phyloP scores from a whole-genome alignment of 257 asterid genomes.

The Scutellaria galericulata region DNA sequence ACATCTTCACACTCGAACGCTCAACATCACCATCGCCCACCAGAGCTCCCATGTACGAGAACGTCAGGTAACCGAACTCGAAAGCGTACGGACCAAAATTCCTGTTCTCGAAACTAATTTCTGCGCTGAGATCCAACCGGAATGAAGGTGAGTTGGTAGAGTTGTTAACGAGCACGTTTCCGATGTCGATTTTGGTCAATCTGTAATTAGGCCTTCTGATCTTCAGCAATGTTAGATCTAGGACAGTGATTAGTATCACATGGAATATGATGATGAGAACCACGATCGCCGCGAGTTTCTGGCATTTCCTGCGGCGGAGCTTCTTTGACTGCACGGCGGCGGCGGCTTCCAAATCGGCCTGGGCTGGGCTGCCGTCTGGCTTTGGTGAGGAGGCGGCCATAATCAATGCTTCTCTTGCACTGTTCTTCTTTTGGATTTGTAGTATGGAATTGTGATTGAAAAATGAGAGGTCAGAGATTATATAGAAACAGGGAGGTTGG shows the following conservation, averaged over 20 bases:
- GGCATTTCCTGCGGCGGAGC: conserved; percentile 10
- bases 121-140: neutral
- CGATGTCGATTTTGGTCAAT: neutral
- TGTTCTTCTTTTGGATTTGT: too few relatives aligned
- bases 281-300: neutral
- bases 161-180: neutral
- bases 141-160: conserved; percentile 7
- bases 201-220: neutral
- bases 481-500: too few relatives aligned
- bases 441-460: too few relatives aligned
- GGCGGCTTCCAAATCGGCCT: neutral
- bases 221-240: neutral
- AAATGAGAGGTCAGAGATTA: too few relatives aligned
- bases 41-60: conserved; percentile 28
- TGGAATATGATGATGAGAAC: neutral
- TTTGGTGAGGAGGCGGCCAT: neutral
- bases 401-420: too few relatives aligned
- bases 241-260: neutral
- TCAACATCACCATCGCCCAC: conserved; percentile 12
- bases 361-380: too few relatives aligned
- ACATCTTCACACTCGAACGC: conserved; percentile 25
- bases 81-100: conserved; percentile 36
- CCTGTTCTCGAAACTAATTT: conserved; percentile 29
- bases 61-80: conserved; percentile 26
- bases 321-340: neutral